Evolutionary conservation across 192 early-diverging fungal species (phyloP).

Genomic region (Gonapodya prolifera): DNA sequence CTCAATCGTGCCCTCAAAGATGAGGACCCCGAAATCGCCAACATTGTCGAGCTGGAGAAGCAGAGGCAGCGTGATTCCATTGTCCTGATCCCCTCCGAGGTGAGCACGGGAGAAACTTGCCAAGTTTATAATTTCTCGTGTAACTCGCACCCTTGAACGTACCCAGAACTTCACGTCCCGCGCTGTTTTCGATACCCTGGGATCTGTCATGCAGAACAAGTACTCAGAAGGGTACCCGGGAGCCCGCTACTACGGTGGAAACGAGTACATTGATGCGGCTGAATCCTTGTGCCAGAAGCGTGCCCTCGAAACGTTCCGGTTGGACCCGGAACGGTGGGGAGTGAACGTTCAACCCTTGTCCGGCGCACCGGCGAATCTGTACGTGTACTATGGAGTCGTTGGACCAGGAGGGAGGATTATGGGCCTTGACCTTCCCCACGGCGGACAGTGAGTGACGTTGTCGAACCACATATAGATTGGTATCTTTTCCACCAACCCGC

Average conservation of each 20-base stretch:
- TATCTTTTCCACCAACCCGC: slow-evolving; percentile 1
- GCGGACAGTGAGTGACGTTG: slow-evolving; percentile 76
- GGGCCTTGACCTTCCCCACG: slow-evolving; percentile 95
- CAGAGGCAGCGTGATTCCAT: slow-evolving; percentile 82
- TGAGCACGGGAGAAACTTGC: slow-evolving; percentile 12
- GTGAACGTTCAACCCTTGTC: slow-evolving; percentile 97
- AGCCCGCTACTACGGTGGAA: slow-evolving; percentile 98
- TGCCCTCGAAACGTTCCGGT: slow-evolving; percentile 82
- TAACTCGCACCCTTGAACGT: background rate
- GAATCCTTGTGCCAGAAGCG: slow-evolving; percentile 87
- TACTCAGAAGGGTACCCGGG: slow-evolving; percentile 97
- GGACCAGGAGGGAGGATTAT: slow-evolving; percentile 96
- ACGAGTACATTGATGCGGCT: slow-evolving; percentile 93
- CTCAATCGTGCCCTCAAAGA: slow-evolving; percentile 66
- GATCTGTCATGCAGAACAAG: slow-evolving; percentile 99
- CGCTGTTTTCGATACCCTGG: slow-evolving; percentile 90
- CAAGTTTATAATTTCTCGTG: background rate
- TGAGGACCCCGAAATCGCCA: slow-evolving; percentile 78
- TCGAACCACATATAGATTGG: background rate
- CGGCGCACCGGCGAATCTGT: slow-evolving; percentile 93
- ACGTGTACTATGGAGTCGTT: slow-evolving; percentile 88
- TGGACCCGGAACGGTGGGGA: slow-evolving; percentile 80
- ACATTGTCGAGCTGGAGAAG: slow-evolving; percentile 94
- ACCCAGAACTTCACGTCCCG: slow-evolving; percentile 89
- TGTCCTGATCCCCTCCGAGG: slow-evolving; percentile 93